These are phyloP conservation scores for Globisporangium rhizosaccharum DNA, from an alignment of 352 stramenopile genomes.

Conservation along the genomic window DNA sequence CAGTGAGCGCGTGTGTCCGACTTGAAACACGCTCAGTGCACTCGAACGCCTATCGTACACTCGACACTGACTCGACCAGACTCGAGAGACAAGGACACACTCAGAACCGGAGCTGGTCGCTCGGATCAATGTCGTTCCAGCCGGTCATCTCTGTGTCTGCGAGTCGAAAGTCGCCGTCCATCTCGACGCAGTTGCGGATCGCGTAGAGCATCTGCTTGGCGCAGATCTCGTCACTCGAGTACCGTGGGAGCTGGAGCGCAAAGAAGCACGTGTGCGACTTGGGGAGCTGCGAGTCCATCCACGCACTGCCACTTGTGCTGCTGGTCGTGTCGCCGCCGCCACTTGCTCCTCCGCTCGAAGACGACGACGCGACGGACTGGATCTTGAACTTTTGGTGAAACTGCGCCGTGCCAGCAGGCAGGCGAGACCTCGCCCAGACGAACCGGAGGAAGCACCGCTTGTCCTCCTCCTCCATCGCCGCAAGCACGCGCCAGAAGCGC, in stretches of 20 bases:
- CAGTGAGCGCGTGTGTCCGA: too few relatives aligned
- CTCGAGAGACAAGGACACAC: background rate
- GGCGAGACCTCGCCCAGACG: slow-evolving; percentile 70
- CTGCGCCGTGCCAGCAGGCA: slow-evolving; percentile 50
- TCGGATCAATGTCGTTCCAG: slow-evolving; percentile 8
- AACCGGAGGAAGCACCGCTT: slow-evolving; percentile 76
- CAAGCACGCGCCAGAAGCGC: slow-evolving; percentile 75
- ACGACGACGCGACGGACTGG: slow-evolving; percentile 41
- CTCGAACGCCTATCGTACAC: background rate
- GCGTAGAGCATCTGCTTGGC: slow-evolving; percentile 68
- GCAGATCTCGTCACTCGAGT: slow-evolving; percentile 75
- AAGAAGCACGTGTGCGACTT: slow-evolving; percentile 90
- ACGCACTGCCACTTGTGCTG: background rate
- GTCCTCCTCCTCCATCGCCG: slow-evolving; percentile 52
- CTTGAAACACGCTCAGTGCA: background rate
- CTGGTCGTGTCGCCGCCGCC: background rate
- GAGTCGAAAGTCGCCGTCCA: slow-evolving; percentile 86
- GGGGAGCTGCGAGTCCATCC: slow-evolving; percentile 62
- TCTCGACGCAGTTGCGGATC: slow-evolving; percentile 84
- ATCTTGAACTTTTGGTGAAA: slow-evolving; percentile 89
- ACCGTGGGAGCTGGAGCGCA: slow-evolving; percentile 68
- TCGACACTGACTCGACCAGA: too few relatives aligned
- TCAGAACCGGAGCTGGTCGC: slow-evolving; percentile 7
- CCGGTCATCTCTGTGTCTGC: slow-evolving; percentile 39
- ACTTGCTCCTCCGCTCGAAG: background rate